phyloP scores from a whole-genome alignment of 139 green algal species.

The Chlorella sp. region DNA sequence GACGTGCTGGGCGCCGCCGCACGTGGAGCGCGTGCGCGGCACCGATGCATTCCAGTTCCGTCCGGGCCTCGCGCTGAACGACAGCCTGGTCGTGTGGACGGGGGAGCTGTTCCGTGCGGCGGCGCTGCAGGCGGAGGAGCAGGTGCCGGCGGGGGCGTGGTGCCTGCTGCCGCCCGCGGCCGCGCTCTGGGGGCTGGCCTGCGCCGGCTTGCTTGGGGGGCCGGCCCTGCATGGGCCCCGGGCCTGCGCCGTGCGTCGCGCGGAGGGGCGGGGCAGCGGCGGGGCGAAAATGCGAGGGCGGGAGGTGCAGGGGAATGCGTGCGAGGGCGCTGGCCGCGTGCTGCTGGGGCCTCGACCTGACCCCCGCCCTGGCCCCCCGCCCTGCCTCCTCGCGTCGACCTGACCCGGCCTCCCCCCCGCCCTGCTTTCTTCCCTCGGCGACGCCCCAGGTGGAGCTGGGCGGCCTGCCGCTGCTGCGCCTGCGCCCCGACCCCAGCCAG shows the following conservation, averaged over 20 bases:
- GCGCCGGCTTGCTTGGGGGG: too few relatives aligned
- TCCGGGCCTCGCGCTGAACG: conserved; percentile 27
- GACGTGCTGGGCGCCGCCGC: conserved; percentile 27
- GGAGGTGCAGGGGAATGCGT: not conserved
- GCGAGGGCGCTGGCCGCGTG: too few relatives aligned
- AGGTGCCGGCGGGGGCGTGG: not conserved
- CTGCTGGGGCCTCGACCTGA: too few relatives aligned
- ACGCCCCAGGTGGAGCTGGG: not conserved
- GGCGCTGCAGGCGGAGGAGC: conserved; percentile 3
- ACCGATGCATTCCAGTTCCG: conserved; percentile 45
- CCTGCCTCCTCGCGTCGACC: too few relatives aligned
- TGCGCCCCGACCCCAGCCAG: conserved; percentile 23
- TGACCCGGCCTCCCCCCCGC: too few relatives aligned
- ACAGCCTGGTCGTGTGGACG: conserved; percentile 42
- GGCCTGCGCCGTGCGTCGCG: too few relatives aligned
- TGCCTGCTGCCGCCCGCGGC: not conserved
- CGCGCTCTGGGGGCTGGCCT: too few relatives aligned
- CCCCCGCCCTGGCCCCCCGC: too few relatives aligned
- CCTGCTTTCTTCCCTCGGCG: not conserved
- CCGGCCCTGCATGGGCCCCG: too few relatives aligned
- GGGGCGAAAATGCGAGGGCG: not conserved
- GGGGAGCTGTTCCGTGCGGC: conserved; percentile 29
- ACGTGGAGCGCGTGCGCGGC: conserved; percentile 41
- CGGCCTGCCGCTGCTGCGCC: conserved; percentile 31
- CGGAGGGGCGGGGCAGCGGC: too few relatives aligned